Conservation (phyloP, 352 stramenopile species). For the Phytopythium boreale region DNA sequence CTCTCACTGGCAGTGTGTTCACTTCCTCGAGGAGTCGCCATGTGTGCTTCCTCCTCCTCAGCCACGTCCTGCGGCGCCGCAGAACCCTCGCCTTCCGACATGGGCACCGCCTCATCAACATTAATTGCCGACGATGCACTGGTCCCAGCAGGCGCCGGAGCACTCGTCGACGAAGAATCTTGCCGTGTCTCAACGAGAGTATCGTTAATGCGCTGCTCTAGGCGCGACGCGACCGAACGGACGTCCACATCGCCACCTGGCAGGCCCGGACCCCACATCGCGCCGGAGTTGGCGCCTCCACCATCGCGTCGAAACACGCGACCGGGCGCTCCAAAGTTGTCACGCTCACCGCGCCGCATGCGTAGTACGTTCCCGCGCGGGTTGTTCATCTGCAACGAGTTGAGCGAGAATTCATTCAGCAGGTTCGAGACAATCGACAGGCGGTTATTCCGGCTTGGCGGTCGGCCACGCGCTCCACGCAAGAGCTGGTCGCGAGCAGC, state of each 20-base stretch:
- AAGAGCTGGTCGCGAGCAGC: conserved; percentile 44
- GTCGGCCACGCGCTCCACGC: conserved; percentile 41
- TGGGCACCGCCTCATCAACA: neutral
- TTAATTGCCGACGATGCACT: neutral
- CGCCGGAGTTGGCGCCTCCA: conserved; percentile 16
- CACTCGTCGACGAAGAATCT: conserved; percentile 14
- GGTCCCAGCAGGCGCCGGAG: conserved; percentile 6
- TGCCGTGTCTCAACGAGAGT: conserved; percentile 30
- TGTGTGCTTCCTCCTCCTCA: conserved; percentile 12
- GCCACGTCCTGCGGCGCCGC: neutral
- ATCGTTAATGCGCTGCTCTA: conserved; percentile 72
- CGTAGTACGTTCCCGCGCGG: conserved; percentile 20
- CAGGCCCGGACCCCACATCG: conserved; percentile 36
- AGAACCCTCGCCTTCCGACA: conserved; percentile 6
- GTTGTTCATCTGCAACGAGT: conserved; percentile 30
- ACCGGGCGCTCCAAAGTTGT: conserved; percentile 40
- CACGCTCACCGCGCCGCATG: conserved; percentile 45
- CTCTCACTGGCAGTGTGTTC: conserved; percentile 34
- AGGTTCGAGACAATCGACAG: conserved; percentile 73
- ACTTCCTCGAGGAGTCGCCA: conserved; percentile 23
- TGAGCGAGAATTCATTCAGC: conserved; percentile 79
- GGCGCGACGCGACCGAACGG: conserved; percentile 62
- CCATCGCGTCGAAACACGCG: conserved; percentile 35
- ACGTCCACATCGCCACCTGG: conserved; percentile 46
- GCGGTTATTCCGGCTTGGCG: conserved; percentile 57